phyloP scores from a whole-genome alignment of 2,329 filamentous ascomycete species.

The Phoma sp. region DNA sequence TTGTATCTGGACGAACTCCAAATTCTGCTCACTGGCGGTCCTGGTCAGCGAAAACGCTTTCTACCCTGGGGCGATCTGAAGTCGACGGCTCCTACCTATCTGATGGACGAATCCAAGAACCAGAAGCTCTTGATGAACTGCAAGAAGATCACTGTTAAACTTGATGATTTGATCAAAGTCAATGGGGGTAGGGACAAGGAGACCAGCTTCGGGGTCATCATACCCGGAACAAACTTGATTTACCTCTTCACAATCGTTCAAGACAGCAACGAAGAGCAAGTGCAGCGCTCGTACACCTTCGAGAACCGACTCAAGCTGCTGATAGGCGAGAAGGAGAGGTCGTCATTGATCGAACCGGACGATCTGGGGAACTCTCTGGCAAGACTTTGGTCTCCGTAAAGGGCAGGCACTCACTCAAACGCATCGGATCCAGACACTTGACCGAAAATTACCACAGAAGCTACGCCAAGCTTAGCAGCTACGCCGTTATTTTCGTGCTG shows the following conservation, averaged over 20 bases:
- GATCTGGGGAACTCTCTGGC: too few relatives aligned
- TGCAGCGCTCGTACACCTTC: conserved; percentile 2
- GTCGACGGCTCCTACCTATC: neutral
- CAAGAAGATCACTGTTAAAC: neutral
- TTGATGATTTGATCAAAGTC: neutral
- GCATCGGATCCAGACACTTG: too few relatives aligned
- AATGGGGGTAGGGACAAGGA: neutral
- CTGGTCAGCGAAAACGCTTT: too few relatives aligned
- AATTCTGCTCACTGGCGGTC: neutral
- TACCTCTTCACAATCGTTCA: neutral
- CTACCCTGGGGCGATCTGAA: neutral
- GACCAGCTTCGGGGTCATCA: neutral
- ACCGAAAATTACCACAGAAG: too few relatives aligned
- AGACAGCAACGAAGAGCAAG: neutral
- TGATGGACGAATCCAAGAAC: neutral
- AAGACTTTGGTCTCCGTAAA: too few relatives aligned
- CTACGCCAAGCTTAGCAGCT: too few relatives aligned
- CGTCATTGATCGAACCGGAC: too few relatives aligned
- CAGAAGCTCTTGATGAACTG: neutral
- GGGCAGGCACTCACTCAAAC: too few relatives aligned
- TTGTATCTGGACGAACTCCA: neutral
- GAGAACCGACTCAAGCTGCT: neutral
- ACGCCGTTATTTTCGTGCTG: too few relatives aligned
- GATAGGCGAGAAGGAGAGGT: too few relatives aligned
- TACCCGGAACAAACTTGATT: neutral